Evolutionary conservation across 129 eudicot genomes (phyloP).

Genomic region (Apium graveolens): DNA sequence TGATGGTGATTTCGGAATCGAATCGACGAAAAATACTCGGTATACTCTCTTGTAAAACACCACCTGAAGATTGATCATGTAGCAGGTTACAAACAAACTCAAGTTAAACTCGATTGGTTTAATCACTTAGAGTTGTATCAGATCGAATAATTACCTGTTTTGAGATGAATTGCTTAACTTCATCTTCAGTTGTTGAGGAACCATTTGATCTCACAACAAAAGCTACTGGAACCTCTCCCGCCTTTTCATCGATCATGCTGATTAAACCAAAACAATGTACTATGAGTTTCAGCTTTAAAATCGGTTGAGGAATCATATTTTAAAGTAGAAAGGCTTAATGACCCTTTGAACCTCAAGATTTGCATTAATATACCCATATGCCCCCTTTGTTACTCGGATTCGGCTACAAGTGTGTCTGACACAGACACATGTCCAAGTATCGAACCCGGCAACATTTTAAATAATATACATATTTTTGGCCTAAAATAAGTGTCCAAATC

Average conservation of each 20-base stretch:
- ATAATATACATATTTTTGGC: too few species aligned
- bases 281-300: neutral
- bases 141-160: conserved; percentile 47
- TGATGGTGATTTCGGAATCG: conserved; percentile 66
- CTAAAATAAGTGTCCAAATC: too few species aligned
- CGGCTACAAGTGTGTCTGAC: too few species aligned
- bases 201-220: conserved; percentile 65
- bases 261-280: neutral
- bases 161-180: conserved; percentile 67
- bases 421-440: too few species aligned
- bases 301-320: too few species aligned
- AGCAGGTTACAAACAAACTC: neutral
- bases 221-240: conserved; percentile 95
- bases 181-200: conserved; percentile 57
- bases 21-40: conserved; percentile 58
- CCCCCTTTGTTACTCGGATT: too few species aligned
- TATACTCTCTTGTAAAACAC: conserved; percentile 68
- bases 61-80: conserved; percentile 33
- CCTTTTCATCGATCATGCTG: conserved; percentile 79
- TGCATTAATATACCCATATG: too few species aligned
- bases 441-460: too few species aligned
- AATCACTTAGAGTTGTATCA: neutral
- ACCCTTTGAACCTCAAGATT: too few species aligned
- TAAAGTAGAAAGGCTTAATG: too few species aligned
- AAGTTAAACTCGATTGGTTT: neutral